Conservation (phyloP, 1,284 basidiomycete genomes). For the Peniophora sp. region DNA sequence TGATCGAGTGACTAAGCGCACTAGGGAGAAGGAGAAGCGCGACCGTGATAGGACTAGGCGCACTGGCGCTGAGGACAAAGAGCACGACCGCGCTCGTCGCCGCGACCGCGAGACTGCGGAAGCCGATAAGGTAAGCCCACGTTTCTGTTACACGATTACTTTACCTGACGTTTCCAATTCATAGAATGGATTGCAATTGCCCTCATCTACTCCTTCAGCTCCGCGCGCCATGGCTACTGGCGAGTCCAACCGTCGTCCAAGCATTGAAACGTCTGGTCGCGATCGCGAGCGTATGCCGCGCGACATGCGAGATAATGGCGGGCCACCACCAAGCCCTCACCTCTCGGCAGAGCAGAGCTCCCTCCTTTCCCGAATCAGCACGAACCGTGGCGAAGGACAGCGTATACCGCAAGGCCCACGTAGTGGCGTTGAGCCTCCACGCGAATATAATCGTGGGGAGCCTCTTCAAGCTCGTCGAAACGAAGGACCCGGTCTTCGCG, state of each 20-base stretch:
- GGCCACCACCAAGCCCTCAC: not conserved
- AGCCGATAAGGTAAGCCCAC: slow-evolving; percentile 21
- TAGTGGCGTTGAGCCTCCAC: slow-evolving; percentile 5
- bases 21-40: slow-evolving; percentile 56
- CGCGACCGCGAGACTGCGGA: slow-evolving; percentile 56
- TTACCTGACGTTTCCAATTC: not conserved
- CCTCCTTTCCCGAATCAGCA: slow-evolving; percentile 59
- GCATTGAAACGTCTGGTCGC: slow-evolving; percentile 12
- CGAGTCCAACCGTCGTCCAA: slow-evolving; percentile 16
- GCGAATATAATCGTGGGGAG: slow-evolving; percentile 9
- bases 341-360: slow-evolving; percentile 24
- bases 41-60: slow-evolving; percentile 64
- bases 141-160: not conserved
- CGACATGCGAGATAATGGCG: not conserved
- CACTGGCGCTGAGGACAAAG: slow-evolving; percentile 55
- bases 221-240: slow-evolving; percentile 56
- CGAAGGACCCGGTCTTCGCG: no score
- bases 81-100: slow-evolving; percentile 52
- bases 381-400: slow-evolving; percentile 38
- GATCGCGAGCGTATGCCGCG: slow-evolving; percentile 16
- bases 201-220: slow-evolving; percentile 57
- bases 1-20: slow-evolving; percentile 64
- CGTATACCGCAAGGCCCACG: slow-evolving; percentile 27
- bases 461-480: not conserved
- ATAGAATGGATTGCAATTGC: slow-evolving; percentile 50